Evolutionary conservation across 2,329 filamentous ascomycete genomes (phyloP).

Genomic region (Aureobasidium musti): DNA sequence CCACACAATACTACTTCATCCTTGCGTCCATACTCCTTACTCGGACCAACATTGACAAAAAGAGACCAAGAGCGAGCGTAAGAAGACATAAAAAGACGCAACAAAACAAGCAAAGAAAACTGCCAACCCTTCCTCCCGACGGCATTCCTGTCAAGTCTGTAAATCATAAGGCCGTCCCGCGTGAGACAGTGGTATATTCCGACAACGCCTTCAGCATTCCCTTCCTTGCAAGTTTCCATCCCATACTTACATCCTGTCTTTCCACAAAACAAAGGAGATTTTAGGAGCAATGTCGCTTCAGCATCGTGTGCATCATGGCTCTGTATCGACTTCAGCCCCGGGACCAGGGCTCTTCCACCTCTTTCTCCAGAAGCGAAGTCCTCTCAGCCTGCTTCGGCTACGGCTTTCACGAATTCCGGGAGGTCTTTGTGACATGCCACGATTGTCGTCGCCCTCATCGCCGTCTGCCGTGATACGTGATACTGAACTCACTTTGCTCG

Average conservation of each 20-base stretch:
- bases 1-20: background rate
- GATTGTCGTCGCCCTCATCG: constrained; percentile 6
- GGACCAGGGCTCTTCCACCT: constrained; percentile 27
- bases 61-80: constrained; percentile 10
- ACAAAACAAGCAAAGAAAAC: constrained; percentile 6
- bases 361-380: constrained; percentile 44
- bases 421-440: constrained; percentile 14
- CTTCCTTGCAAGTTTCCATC: constrained; percentile 1
- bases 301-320: background rate
- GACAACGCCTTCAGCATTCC: constrained; percentile 16
- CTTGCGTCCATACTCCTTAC: background rate
- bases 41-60: constrained; percentile 2
- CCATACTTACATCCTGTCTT: background rate
- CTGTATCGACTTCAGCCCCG: constrained; percentile 13
- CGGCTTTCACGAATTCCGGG: constrained; percentile 35
- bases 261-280: constrained; percentile 21
- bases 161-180: constrained; percentile 29
- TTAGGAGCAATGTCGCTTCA: background rate
- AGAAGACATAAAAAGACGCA: constrained; percentile 3
- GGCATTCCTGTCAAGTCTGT: constrained; percentile 9
- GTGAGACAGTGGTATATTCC: constrained; percentile 28
- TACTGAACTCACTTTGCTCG: constrained; percentile 14
- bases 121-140: background rate
- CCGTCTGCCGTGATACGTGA: constrained; percentile 6
- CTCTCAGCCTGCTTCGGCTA: constrained; percentile 41